Evolutionary conservation across 495 filamentous ascomycete genomes (phyloP), one percentile per base, ranked within the genome.

Genomic region (Penicillium alfredii): DNA sequence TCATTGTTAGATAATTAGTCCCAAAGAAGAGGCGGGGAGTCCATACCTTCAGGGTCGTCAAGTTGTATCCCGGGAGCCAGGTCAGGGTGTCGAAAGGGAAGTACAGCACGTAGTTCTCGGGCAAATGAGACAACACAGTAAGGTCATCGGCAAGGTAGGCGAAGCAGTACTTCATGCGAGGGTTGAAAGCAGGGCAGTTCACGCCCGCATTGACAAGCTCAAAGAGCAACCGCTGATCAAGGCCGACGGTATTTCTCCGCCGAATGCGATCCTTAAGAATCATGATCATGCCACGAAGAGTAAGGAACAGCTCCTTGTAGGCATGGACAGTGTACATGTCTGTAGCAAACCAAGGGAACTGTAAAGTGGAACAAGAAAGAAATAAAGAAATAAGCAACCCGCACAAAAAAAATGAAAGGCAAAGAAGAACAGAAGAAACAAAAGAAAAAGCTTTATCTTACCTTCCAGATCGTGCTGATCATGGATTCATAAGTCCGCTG

Each of bases 401-500:
- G n/a, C n/a, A n/a, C n/a, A n/a, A 11, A 8, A 12, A 13, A 26
- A 15, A 20, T 6, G 1, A 30, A 16, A 10, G 10, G 15, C 11
- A 33, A 40, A 40, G 8, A 20, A 24, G 1, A 6, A 19, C 26
- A 3, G 12, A 12, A 33, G 3, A 27, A 21, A 30, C 18, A 17
- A 24, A 3, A 21, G 52, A 38, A n/a, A n/a, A n/a, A n/a, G n/a
- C n/a, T n/a, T n/a, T n/a, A n/a, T n/a, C n/a, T n/a, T 45, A 81
- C 68, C 68, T 89, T 92, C 49, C 74, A 73, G 33, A 92, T 61
- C 0, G 79, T 85, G 44, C 76, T 84, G 44, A 87, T 83, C 51
- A 85, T 70, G 24, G 72, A 80, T 63, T 92, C 86, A 44, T 77
- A 89, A 7, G 78, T 73, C 1, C 85, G 80, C 59, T 88, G 79